These are phyloP conservation scores for Plasmodium chabaudi DNA, from an alignment of 169 alveolate genomes.

Conservation along the genomic window DNA sequence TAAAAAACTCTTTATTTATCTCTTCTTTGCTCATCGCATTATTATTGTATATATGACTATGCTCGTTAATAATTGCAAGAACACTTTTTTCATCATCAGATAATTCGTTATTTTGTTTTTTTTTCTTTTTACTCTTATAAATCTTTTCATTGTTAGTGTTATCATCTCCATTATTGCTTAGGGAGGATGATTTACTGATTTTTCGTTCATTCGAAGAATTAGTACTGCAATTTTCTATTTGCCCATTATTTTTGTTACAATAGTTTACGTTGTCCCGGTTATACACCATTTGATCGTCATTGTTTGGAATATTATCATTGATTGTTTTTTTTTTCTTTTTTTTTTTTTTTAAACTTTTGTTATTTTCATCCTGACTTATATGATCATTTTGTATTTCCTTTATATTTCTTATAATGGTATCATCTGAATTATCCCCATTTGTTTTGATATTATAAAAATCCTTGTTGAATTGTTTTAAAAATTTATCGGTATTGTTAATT, in stretches of 20 bases:
- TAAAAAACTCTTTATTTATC: conserved; percentile 37
- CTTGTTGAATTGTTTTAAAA: conserved; percentile 30
- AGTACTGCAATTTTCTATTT: conserved; percentile 1
- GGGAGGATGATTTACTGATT: background rate
- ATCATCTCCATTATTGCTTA: background rate
- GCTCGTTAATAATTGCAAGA: conserved; percentile 6
- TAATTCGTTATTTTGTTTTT: conserved; percentile 11
- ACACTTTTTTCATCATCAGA: conserved; percentile 31
- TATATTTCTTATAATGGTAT: conserved; percentile 41
- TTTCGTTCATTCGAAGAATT: conserved; percentile 7
- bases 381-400: conserved; percentile 65
- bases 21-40: conserved; percentile 58
- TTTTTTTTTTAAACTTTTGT: background rate
- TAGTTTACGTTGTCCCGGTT: background rate
- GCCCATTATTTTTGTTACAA: background rate
- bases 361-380: conserved; percentile 5
- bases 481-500: conserved; percentile 40
- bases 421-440: conserved; percentile 34
- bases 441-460: conserved; percentile 23
- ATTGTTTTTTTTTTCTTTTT: background rate
- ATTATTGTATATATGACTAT: conserved; percentile 39
- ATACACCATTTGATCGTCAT: background rate
- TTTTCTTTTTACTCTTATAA: background rate
- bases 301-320: background rate
- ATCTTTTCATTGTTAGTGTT: conserved; percentile 14